A percentile compares a stretch with the other conserved stretches of the same genome.
Conservation (phyloP, 441 rosid species). For the Kokia cookei region DNA sequence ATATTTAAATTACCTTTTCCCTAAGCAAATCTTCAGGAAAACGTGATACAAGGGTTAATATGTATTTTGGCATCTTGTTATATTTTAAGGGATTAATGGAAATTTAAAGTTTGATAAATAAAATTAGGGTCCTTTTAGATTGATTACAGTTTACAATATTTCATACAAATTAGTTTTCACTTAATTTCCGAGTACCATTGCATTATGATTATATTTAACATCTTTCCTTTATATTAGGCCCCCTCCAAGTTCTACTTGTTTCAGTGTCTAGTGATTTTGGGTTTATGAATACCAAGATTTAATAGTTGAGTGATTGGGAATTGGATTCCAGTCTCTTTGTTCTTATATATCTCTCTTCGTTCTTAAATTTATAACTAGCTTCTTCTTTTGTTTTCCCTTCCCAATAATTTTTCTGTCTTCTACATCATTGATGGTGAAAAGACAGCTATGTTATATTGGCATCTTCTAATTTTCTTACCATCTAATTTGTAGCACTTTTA, state of each 20-base stretch:
- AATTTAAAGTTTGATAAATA: neutral
- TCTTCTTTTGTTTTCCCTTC: neutral
- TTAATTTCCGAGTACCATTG: neutral
- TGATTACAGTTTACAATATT: neutral
- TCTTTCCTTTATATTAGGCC: neutral
- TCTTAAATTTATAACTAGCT: neutral
- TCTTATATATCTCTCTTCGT: neutral
- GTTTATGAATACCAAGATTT: neutral
- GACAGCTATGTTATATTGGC: neutral
- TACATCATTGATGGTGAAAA: neutral
- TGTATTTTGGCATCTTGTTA: neutral
- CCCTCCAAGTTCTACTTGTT: neutral
- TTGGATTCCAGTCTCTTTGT: neutral
- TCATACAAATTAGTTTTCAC: neutral
- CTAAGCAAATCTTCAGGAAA: neutral
- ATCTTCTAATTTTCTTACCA: neutral
- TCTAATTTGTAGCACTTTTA: neutral
- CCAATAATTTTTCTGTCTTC: neutral
- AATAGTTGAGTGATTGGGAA: neutral
- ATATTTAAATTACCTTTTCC: neutral
- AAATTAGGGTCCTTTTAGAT: neutral
- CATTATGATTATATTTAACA: neutral
- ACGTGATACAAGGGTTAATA: neutral
- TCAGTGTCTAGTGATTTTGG: neutral
- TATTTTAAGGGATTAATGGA: neutral